Evolutionary conservation across 1,139 yeast species (phyloP), one percentile per base, ranked within the genome.

Genomic region (Taphrina sp.): DNA sequence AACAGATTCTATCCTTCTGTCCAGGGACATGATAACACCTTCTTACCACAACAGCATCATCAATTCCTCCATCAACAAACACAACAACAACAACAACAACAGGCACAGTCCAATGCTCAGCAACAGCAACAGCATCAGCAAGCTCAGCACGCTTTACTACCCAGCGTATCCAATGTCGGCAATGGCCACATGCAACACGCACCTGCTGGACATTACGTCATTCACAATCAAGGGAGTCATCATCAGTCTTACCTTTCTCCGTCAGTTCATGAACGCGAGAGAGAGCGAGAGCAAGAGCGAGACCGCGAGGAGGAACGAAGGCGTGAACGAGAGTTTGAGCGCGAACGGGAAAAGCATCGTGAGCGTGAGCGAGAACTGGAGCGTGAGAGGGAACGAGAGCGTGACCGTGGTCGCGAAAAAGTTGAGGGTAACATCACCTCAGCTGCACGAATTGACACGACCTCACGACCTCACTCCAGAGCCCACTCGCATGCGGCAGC

Each of bases 301-400:
- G 43, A 38, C 7, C 16, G 35, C n/a, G 45, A 41, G 17, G 8
- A n/a, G 5, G 45, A 41, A 14, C 44, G 44, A 8, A 16, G 14
- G 14, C 8, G 16, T 10, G 37, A 34, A 16, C 37, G 16, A 8
- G 37, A 34, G 37, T 5, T 10, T 16, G 37, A 28, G 22, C 20
- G 45, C 1, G 45, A 41, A 7, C 20, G 23, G 45, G 44, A 39
- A 17, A 29, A 31, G 3, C 20, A 39, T 14, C 37, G 37, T 26
- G 47, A 43, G 17, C 16, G 38, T 2, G 47, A 43, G 26, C 38
- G 47, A 4, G 45, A 41, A 28, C 33, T 33, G 5, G 47, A 43
- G 12, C 37, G 47, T 19, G 47, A 31, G 2, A 2, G 16, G 28
- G 47, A 43, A 8, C 16, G 37, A 19, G 36, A 31, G 4, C 34